Evolutionary conservation across 2,329 filamentous ascomycete species (phyloP).

Genomic region (Capronia americana): DNA sequence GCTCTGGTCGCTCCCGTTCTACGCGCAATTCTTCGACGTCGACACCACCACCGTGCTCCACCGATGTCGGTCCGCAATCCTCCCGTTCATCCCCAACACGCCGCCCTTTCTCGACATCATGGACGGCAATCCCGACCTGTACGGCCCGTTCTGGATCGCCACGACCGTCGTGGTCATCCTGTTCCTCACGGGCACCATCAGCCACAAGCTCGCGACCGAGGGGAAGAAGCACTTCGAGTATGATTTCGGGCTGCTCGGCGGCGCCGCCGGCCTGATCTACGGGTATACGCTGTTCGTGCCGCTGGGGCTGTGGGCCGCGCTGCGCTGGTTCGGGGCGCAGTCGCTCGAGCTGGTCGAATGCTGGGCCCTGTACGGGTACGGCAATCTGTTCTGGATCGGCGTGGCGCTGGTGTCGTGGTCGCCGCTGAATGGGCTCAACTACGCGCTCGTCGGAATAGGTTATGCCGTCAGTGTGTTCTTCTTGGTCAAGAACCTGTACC

Average conservation of each 20-base stretch:
- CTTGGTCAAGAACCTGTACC: conserved; percentile 83
- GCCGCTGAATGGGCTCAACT: conserved; percentile 84
- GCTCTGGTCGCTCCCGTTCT: conserved; percentile 92
- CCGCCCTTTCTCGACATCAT: conserved; percentile 93
- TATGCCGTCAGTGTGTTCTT: conserved; percentile 84
- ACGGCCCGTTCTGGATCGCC: conserved; percentile 98
- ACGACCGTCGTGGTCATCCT: conserved; percentile 96
- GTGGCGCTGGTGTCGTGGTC: conserved; percentile 93
- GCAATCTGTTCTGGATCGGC: conserved; percentile 95
- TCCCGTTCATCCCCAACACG: conserved; percentile 83
- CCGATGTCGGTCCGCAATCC: conserved; percentile 85
- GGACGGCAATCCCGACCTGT: conserved; percentile 94
- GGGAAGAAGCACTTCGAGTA: conserved; percentile 41
- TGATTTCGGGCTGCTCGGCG: conserved; percentile 79
- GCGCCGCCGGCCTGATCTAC: conserved; percentile 89
- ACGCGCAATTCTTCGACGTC: conserved; percentile 98
- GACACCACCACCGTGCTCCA: conserved; percentile 88
- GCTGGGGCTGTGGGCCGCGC: conserved; percentile 79
- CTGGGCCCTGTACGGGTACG: conserved; percentile 94
- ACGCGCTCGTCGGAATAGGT: conserved; percentile 86
- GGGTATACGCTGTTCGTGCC: conserved; percentile 92
- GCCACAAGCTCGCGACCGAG: conserved; percentile 74
- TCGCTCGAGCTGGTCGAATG: conserved; percentile 92
- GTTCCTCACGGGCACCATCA: conserved; percentile 94
- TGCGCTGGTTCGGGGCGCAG: conserved; percentile 96